phyloP scores from a whole-genome alignment of 2,329 filamentous ascomycete species.

The Fusarium albidum region DNA sequence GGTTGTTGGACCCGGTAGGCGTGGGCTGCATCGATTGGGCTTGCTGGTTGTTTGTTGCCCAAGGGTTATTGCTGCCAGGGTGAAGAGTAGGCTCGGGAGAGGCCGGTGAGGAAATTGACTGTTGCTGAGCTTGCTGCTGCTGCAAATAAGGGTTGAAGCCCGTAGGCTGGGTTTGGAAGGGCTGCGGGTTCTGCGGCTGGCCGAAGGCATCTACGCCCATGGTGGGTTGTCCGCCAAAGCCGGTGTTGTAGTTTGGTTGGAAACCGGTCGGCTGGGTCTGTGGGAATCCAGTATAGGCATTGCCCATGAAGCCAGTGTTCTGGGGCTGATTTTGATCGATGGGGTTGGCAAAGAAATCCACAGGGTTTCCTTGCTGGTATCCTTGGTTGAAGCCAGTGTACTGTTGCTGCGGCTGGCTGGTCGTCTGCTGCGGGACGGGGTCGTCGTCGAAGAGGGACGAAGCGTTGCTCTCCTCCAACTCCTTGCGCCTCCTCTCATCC shows the following conservation, averaged over 20 bases:
- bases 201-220: slow-evolving; percentile 76
- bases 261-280: slow-evolving; percentile 59
- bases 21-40: slow-evolving; percentile 76
- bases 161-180: slow-evolving; percentile 60
- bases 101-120: slow-evolving; percentile 50
- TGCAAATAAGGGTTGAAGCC: slow-evolving; percentile 62
- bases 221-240: slow-evolving; percentile 72
- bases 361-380: slow-evolving; percentile 94
- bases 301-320: slow-evolving; percentile 75
- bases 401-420: slow-evolving; percentile 75
- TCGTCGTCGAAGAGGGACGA: slow-evolving; percentile 89
- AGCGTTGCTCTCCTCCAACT: slow-evolving; percentile 87
- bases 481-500: slow-evolving; percentile 85
- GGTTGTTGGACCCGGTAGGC: slow-evolving; percentile 96
- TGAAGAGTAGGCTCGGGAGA: slow-evolving; percentile 70
- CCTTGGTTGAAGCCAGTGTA: slow-evolving; percentile 94
- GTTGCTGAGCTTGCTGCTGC: slow-evolving; percentile 49
- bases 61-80: slow-evolving; percentile 93
- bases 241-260: slow-evolving; percentile 68
- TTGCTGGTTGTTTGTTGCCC: slow-evolving; percentile 72
- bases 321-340: slow-evolving; percentile 81
- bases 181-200: slow-evolving; percentile 55
- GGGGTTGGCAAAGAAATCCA: slow-evolving; percentile 97
- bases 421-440: slow-evolving; percentile 61
- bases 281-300: slow-evolving; percentile 63